Percentiles rank a stretch among this genome's conserved stretches.
Conservation (phyloP, 768 basidiomycete genomes). For the Clathrus columnatus region DNA sequence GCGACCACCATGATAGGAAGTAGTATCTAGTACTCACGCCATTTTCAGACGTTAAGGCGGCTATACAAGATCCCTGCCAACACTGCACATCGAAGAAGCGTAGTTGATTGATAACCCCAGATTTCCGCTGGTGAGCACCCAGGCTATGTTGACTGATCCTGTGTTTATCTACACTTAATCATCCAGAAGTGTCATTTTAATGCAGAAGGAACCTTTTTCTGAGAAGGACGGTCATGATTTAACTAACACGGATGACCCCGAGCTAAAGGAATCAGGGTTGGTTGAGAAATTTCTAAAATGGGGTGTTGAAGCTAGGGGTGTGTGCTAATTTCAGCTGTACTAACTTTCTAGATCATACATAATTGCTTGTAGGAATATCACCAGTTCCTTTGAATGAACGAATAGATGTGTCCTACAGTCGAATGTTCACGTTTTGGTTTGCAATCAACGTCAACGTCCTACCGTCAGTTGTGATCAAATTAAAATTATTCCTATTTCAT, state of each 20-base stretch:
- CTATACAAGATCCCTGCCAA: too few relatives aligned
- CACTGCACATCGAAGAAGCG: too few relatives aligned
- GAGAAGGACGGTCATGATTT: neutral
- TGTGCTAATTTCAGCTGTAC: neutral
- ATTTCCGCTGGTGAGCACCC: too few relatives aligned
- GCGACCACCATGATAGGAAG: too few relatives aligned
- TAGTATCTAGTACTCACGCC: too few relatives aligned
- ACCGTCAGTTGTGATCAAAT: neutral
- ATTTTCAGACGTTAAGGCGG: too few relatives aligned
- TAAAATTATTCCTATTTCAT: neutral
- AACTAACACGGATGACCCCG: neutral
- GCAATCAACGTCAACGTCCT: constrained; percentile 1
- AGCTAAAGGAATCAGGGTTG: neutral
- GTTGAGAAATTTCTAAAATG: neutral
- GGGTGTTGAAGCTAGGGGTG: constrained; percentile 5
- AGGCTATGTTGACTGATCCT: too few relatives aligned
- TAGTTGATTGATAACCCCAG: too few relatives aligned
- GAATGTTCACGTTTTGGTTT: constrained; percentile 9
- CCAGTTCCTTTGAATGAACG: constrained; percentile 1
- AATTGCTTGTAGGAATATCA: neutral
- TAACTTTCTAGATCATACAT: neutral
- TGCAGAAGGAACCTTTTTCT: neutral
- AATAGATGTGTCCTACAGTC: constrained; percentile 2
- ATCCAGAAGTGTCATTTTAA: too few relatives aligned
- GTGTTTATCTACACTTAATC: too few relatives aligned